Conservation (phyloP, 2,329 filamentous ascomycete species). For the Aspergillus vadensis region DNA sequence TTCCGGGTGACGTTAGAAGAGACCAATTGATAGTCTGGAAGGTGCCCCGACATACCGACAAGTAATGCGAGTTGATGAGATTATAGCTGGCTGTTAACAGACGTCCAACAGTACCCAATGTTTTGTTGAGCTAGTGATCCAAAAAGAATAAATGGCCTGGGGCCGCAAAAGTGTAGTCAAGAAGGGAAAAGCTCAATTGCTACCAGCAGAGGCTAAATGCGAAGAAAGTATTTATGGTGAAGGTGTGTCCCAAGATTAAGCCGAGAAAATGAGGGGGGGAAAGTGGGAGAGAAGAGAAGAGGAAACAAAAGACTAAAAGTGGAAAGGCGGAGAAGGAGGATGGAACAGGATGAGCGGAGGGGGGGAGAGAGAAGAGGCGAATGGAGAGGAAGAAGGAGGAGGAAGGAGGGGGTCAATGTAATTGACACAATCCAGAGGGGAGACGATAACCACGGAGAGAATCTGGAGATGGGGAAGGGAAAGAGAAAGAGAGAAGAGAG, state of each 20-base stretch:
- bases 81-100: conserved; percentile 1
- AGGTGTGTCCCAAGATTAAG: conserved; percentile 20
- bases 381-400: conserved; percentile 5
- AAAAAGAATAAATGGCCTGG: background rate
- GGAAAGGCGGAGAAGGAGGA: conserved; percentile 13
- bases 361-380: conserved; percentile 13
- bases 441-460: conserved; percentile 9
- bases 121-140: background rate
- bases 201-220: conserved; percentile 21
- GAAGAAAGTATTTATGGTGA: conserved; percentile 15
- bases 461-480: conserved; percentile 4
- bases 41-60: background rate
- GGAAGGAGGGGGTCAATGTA: conserved; percentile 9
- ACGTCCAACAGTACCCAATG: background rate
- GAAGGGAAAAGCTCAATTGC: conserved; percentile 18
- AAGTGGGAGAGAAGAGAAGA: conserved; percentile 7
- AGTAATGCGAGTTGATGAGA: background rate
- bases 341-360: conserved; percentile 16
- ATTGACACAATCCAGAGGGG: conserved; percentile 13
- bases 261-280: conserved; percentile 20
- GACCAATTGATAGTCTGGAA: background rate
- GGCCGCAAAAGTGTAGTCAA: background rate
- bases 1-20: background rate
- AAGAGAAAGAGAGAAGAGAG: conserved; percentile 1
- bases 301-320: conserved; percentile 12